phyloP scores from a whole-genome alignment of 306 rosid genomes.

The Astragalus glycyphyllos region DNA sequence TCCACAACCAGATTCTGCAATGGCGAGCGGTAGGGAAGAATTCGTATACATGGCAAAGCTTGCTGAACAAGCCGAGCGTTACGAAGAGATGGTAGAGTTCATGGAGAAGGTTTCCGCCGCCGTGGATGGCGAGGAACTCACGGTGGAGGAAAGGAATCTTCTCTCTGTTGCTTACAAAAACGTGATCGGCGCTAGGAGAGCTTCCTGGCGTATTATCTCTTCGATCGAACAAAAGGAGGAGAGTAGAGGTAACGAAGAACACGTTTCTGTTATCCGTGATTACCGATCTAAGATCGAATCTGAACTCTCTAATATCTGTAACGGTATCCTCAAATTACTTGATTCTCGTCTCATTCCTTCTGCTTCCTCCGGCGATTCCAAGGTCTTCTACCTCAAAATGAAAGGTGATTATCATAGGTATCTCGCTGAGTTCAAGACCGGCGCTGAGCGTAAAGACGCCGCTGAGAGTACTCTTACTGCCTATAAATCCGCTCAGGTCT shows the following conservation, averaged over 20 bases:
- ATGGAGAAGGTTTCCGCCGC: conserved; percentile 94
- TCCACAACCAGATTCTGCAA: conserved; percentile 43
- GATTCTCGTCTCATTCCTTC: conserved; percentile 90
- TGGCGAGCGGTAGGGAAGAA: conserved; percentile 91
- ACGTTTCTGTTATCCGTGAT: conserved; percentile 79
- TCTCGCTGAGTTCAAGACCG: conserved; percentile 97
- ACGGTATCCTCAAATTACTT: conserved; percentile 92
- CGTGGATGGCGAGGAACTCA: conserved; percentile 78
- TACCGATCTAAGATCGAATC: conserved; percentile 95
- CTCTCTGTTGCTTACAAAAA: conserved; percentile 97
- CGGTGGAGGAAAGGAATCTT: conserved; percentile 92
- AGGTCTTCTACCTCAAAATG: conserved; percentile 97
- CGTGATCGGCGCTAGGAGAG: conserved; percentile 95
- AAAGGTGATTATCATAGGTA: conserved; percentile 97
- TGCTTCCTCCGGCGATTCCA: conserved; percentile 87
- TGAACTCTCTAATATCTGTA: conserved; percentile 90
- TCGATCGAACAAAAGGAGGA: conserved; percentile 99
- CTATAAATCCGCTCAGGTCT: conserved; percentile 95
- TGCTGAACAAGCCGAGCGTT: conserved; percentile 99
- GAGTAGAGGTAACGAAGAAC: conserved; percentile 97
- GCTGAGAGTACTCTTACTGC: conserved; percentile 95
- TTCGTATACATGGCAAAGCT: conserved; percentile 98
- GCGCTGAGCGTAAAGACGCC: conserved; percentile 92
- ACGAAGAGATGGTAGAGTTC: conserved; percentile 99
- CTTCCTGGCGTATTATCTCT: conserved; percentile 96